Evolutionary conservation across 768 basidiomycete species (phyloP).

Genomic region (Leccinum disarticulatum): DNA sequence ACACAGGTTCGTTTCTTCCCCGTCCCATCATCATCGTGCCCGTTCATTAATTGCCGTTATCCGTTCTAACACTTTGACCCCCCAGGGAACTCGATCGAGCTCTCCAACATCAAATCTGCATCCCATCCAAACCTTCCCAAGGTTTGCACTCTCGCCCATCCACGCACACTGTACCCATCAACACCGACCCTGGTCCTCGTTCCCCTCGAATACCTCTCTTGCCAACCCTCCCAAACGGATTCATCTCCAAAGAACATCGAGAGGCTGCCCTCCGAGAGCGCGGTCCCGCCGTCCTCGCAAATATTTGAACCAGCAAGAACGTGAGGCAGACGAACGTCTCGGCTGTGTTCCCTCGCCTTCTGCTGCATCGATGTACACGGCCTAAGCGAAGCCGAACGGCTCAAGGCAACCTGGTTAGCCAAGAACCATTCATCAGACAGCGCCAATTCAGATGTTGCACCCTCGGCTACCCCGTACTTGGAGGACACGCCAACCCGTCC

Average conservation of each 20-base stretch:
- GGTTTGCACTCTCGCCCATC: slow-evolving; percentile 13
- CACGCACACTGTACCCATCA: slow-evolving; percentile 7
- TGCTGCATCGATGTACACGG: slow-evolving; percentile 12
- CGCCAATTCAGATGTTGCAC: slow-evolving; percentile 24
- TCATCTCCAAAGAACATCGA: slow-evolving; percentile 24
- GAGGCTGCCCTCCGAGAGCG: slow-evolving; percentile 62
- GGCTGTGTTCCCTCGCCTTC: slow-evolving; percentile 36
- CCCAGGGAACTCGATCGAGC: background rate
- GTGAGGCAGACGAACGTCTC: slow-evolving; percentile 44
- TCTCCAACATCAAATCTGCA: slow-evolving; percentile 12
- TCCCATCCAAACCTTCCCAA: slow-evolving; percentile 15
- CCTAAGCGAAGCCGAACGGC: slow-evolving; percentile 47
- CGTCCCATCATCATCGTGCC: background rate
- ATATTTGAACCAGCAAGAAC: slow-evolving; percentile 38
- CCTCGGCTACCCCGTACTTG: slow-evolving; percentile 2
- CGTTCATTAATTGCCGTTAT: background rate
- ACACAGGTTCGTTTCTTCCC: slow-evolving; percentile 15
- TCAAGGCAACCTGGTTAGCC: slow-evolving; percentile 56
- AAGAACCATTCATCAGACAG: slow-evolving; percentile 33
- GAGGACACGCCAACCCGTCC: background rate
- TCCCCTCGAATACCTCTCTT: slow-evolving; percentile 3
- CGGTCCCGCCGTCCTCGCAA: slow-evolving; percentile 49
- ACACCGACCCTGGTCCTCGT: slow-evolving; percentile 1
- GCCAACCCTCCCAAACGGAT: slow-evolving; percentile 21
- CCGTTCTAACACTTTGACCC: background rate